These are phyloP conservation scores for Abrus pulchellus DNA, from an alignment of 306 rosid species.

Conservation along the genomic window DNA sequence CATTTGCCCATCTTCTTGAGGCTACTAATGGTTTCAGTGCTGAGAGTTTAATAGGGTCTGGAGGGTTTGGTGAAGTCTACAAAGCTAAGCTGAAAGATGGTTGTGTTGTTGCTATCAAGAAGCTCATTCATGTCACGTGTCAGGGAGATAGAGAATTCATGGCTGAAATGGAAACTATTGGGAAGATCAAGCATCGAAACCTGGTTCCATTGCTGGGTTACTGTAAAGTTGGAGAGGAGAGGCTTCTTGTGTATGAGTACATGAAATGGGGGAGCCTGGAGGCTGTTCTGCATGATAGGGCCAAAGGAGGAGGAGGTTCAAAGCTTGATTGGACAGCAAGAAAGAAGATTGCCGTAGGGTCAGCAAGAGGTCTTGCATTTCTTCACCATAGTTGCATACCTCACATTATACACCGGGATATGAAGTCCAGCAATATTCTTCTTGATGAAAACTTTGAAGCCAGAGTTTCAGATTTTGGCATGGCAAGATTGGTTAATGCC, in stretches of 20 bases:
- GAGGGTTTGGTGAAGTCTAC: constrained; percentile 90
- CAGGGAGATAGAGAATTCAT: constrained; percentile 92
- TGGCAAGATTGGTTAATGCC: constrained; percentile 87
- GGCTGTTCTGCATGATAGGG: constrained; percentile 72
- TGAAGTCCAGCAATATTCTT: constrained; percentile 90
- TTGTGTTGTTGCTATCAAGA: constrained; percentile 79
- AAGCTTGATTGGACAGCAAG: constrained; percentile 74
- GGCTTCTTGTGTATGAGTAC: constrained; percentile 89
- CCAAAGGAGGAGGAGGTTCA: constrained; percentile 52
- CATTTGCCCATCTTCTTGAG: constrained; percentile 79
- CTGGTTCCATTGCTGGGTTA: constrained; percentile 80
- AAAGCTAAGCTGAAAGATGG: constrained; percentile 81
- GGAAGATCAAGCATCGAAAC: constrained; percentile 84
- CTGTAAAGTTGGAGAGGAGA: constrained; percentile 86
- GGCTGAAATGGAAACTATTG: constrained; percentile 93
- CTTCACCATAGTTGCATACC: constrained; percentile 90
- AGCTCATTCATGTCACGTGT: constrained; percentile 75
- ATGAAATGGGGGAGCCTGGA: constrained; percentile 89
- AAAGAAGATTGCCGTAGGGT: constrained; percentile 77
- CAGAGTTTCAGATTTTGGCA: constrained; percentile 86
- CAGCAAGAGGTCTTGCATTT: constrained; percentile 89
- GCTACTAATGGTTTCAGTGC: constrained; percentile 85
- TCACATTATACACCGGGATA: constrained; percentile 86
- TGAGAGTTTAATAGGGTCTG: constrained; percentile 80
- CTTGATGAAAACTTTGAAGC: constrained; percentile 84